Evolutionary conservation across 108 stramenopile species (phyloP).

Genomic region (Nitzschia sp.): DNA sequence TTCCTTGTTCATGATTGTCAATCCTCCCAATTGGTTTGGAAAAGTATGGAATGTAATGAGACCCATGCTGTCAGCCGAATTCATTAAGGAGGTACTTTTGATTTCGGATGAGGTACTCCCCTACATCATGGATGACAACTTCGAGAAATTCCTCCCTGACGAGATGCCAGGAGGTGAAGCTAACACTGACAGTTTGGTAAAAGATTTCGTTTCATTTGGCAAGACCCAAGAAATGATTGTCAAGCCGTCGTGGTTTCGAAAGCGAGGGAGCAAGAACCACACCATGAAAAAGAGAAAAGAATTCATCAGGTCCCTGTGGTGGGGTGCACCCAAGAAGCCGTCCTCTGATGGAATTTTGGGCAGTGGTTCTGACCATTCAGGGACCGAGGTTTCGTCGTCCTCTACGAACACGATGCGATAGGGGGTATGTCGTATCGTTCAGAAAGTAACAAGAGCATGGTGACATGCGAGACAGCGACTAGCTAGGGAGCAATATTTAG

Average conservation of each 20-base stretch:
- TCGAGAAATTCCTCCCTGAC: slow-evolving; percentile 37
- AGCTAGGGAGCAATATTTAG: no score
- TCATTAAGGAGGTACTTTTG: slow-evolving; percentile 43
- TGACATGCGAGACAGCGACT: no score
- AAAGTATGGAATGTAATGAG: slow-evolving; percentile 46
- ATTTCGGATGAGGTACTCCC: slow-evolving; percentile 28
- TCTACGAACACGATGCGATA: no score
- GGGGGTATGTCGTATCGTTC: no score
- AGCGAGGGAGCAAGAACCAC: neutral
- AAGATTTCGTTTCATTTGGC: slow-evolving; percentile 39
- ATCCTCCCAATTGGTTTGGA: slow-evolving; percentile 52
- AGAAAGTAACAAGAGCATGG: no score
- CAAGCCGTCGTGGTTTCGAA: neutral
- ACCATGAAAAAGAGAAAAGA: no score
- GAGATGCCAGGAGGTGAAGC: slow-evolving; percentile 33
- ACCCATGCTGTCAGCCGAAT: slow-evolving; percentile 42
- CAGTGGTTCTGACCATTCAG: no score
- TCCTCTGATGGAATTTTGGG: no score
- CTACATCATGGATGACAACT: slow-evolving; percentile 24
- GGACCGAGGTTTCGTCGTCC: no score
- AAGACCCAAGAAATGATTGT: slow-evolving; percentile 5
- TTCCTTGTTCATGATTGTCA: slow-evolving; percentile 51
- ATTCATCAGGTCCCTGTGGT: no score
- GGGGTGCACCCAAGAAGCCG: no score
- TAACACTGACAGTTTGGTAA: slow-evolving; percentile 29